phyloP scores from a whole-genome alignment of 176 grass and related monocot species.

The Triticum timopheevii region DNA sequence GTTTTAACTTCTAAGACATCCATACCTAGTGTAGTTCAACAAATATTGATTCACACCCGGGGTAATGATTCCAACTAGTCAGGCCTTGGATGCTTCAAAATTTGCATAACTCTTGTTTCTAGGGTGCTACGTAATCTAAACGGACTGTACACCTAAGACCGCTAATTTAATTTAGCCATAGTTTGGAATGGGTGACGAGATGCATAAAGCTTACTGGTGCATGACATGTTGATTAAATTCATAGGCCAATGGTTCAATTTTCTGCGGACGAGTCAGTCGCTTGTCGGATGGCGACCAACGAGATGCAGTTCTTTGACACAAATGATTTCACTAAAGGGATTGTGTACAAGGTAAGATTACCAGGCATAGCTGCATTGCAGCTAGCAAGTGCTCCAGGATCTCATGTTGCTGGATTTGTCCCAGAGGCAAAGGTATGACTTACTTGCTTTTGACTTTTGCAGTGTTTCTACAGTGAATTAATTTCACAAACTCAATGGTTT shows the following conservation, averaged over 20 bases:
- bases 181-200: constrained; percentile 1
- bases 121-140: background rate
- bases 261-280: constrained; percentile 81
- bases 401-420: constrained; percentile 72
- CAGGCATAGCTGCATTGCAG: constrained; percentile 74
- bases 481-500: background rate
- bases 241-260: constrained; percentile 89
- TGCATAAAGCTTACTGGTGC: constrained; percentile 10
- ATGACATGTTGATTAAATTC: constrained; percentile 47
- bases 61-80: background rate
- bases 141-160: background rate
- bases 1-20: constrained; percentile 9
- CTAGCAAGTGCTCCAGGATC: constrained; percentile 79
- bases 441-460: background rate
- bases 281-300: constrained; percentile 82
- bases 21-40: background rate
- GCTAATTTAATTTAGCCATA: background rate
- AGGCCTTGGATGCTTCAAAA: background rate
- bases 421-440: constrained; percentile 74
- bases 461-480: constrained; percentile 27
- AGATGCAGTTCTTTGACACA: constrained; percentile 84
- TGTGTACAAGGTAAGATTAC: constrained; percentile 63
- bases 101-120: background rate
- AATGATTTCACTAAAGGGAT: constrained; percentile 83
- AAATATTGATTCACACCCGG: background rate